Evolutionary conservation across 2,329 filamentous ascomycete species (phyloP), one percentile per base, ranked within the genome.

Genomic region (Colletotrichum spinosum): DNA sequence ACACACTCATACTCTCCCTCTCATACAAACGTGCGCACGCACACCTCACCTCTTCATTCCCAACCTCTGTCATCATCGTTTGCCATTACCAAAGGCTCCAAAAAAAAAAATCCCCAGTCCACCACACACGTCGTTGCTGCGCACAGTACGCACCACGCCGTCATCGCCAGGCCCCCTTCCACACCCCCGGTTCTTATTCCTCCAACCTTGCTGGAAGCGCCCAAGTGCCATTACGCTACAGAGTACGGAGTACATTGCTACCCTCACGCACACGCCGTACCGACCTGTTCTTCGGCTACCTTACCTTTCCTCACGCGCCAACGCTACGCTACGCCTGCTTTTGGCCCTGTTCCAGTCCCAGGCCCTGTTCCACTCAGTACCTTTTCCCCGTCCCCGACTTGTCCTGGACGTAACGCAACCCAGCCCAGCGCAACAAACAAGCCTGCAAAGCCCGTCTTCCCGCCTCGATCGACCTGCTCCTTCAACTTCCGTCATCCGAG

Each of bases 401-500:
- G 25, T 25, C 25, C 25, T 25, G 25, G 25, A 25, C 25, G 25
- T 25, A 25, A 25, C 25, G 25, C 25, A 25, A 25, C 25, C 25
- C 25, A 25, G 25, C 25, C 25, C 25, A 25, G 25, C 25, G 25
- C 25, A 25, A 13, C 50, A 59, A 41, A 64, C 60, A 60, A 54
- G 44, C 60, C 49, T 64, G 55, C 55, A 39, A 33, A 50, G 61
- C 44, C 50, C 55, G 44, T 34, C 39, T 60, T 65, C 51, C 61
- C 57, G 57, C 61, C 57, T 15, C 57, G 39, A 60, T 61, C 57
- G 52, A 51, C 56, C 51, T 61, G 51, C 55, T 65, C 62, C 56
- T 65, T 39, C 62, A 65, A 42, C 62, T 62, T 62, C 62, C 62
- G 62, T 65, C 62, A 62, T 65, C 62, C 46, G 52, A 65, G 62